Evolutionary conservation across 768 basidiomycete genomes (phyloP).

Genomic region (Tulasnella sp.): DNA sequence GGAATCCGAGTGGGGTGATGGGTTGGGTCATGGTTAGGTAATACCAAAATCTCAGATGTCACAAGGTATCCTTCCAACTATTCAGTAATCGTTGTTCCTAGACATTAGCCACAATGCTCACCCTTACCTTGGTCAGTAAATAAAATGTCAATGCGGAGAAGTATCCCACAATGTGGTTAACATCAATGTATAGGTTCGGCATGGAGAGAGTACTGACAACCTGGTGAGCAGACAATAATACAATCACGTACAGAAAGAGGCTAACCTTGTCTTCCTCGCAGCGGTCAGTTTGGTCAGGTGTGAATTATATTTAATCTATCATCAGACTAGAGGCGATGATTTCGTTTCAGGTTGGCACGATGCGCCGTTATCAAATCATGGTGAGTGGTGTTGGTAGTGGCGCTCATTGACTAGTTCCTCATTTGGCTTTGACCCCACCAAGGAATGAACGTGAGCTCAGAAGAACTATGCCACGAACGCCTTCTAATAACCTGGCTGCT

Average conservation of each 20-base stretch:
- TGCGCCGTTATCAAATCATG: slow-evolving; percentile 27
- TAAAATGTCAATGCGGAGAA: background rate
- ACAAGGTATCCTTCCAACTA: too few relatives aligned
- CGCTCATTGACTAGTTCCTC: background rate
- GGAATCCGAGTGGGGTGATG: too few relatives aligned
- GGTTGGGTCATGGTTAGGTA: too few relatives aligned
- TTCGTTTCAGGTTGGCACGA: slow-evolving; percentile 24
- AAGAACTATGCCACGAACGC: background rate
- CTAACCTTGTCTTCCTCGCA: background rate
- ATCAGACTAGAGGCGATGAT: background rate
- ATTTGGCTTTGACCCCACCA: background rate
- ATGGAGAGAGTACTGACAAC: slow-evolving; percentile 17
- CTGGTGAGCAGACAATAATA: background rate
- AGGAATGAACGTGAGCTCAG: background rate
- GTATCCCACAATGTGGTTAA: background rate
- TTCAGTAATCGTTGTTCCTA: too few relatives aligned
- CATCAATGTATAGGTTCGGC: slow-evolving; percentile 11
- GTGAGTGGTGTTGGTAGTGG: slow-evolving; percentile 15
- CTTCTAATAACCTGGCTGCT: background rate
- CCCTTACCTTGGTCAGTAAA: slow-evolving; percentile 7
- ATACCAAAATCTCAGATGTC: too few relatives aligned
- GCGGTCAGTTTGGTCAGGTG: slow-evolving; percentile 14
- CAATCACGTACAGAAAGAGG: background rate
- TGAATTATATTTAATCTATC: background rate
- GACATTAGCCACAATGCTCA: slow-evolving; percentile 10